Percentiles rank a stretch among this genome's conserved stretches.
phyloP scores from a whole-genome alignment of 2,329 filamentous ascomycete species.

The Apiospora pterosperma region DNA sequence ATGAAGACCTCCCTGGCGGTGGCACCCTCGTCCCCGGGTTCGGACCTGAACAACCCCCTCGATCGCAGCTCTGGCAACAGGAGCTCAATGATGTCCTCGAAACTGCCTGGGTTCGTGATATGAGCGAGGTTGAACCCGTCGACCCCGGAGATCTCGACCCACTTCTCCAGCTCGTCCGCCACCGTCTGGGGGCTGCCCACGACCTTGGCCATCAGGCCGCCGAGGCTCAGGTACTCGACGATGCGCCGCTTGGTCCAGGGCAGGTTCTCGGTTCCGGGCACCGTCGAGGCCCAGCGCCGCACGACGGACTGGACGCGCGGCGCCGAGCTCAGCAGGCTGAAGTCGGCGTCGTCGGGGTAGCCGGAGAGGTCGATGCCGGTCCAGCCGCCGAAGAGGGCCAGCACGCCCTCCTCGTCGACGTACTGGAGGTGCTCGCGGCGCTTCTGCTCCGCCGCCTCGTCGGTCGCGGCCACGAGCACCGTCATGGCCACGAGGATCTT shows the following conservation, averaged over 20 bases:
- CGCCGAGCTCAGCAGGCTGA: constrained; percentile 47
- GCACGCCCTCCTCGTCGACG: constrained; percentile 47
- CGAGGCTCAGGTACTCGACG: constrained; percentile 36
- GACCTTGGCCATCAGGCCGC: constrained; percentile 21
- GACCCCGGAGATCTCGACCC: constrained; percentile 17
- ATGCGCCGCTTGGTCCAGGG: constrained; percentile 39
- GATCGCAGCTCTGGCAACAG: constrained; percentile 20
- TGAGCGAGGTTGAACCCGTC: constrained; percentile 23
- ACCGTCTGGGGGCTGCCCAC: constrained; percentile 20
- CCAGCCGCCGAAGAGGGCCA: constrained; percentile 55
- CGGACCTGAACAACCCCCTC: constrained; percentile 34
- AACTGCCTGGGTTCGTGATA: constrained; percentile 19
- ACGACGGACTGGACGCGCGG: constrained; percentile 39
- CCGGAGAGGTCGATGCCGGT: constrained; percentile 57
- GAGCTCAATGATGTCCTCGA: constrained; percentile 21
- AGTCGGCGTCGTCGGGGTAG: constrained; percentile 53
- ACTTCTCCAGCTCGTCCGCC: constrained; percentile 21
- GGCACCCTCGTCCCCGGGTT: constrained; percentile 13
- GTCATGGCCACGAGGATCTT: constrained; percentile 51
- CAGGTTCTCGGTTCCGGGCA: constrained; percentile 41
- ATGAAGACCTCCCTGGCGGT: constrained; percentile 19
- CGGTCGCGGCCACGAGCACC: constrained; percentile 43
- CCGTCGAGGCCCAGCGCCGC: constrained; percentile 26
- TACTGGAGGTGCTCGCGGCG: constrained; percentile 47
- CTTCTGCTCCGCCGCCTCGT: constrained; percentile 50